These are phyloP conservation scores for Dothidotthia symphoricarpi DNA, from an alignment of 2,329 filamentous ascomycete genomes.

Conservation along the genomic window DNA sequence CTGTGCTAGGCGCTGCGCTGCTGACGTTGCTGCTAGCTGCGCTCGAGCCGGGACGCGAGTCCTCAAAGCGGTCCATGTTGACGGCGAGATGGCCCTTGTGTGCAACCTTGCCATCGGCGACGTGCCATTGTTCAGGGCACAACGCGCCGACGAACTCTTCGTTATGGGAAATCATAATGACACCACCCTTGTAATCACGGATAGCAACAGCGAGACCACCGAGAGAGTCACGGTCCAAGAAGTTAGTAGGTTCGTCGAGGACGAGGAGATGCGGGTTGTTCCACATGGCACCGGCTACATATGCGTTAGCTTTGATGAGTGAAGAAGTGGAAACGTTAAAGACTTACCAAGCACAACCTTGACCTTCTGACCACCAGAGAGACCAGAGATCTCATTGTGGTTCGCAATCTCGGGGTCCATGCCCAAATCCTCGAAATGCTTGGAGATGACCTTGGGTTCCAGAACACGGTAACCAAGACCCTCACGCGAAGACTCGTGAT, in stretches of 20 bases:
- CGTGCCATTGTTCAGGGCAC: constrained; percentile 94
- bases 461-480: constrained; percentile 94
- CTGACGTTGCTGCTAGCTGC: constrained; percentile 49
- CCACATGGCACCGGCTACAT: constrained; percentile 82
- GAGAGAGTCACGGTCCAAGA: constrained; percentile 95
- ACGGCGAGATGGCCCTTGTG: constrained; percentile 77
- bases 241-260: constrained; percentile 98
- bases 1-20: constrained; percentile 43
- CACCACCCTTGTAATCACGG: constrained; percentile 95
- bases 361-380: constrained; percentile 97
- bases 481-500: constrained; percentile 97
- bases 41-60: constrained; percentile 65
- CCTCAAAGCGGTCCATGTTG: constrained; percentile 81
- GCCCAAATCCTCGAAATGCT: constrained; percentile 97
- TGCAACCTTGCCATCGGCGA: constrained; percentile 81
- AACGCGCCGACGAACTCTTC: constrained; percentile 97
- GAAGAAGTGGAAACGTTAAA: background rate
- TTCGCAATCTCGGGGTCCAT: constrained; percentile 97
- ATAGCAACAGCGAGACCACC: constrained; percentile 97
- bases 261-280: constrained; percentile 98
- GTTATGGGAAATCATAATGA: constrained; percentile 99
- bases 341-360: constrained; percentile 81
- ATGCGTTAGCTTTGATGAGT: constrained; percentile 9
- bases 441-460: constrained; percentile 88
- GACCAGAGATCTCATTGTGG: constrained; percentile 94